phyloP scores from a whole-genome alignment of 352 stramenopile species.

The Nothophytophthora sp. region DNA sequence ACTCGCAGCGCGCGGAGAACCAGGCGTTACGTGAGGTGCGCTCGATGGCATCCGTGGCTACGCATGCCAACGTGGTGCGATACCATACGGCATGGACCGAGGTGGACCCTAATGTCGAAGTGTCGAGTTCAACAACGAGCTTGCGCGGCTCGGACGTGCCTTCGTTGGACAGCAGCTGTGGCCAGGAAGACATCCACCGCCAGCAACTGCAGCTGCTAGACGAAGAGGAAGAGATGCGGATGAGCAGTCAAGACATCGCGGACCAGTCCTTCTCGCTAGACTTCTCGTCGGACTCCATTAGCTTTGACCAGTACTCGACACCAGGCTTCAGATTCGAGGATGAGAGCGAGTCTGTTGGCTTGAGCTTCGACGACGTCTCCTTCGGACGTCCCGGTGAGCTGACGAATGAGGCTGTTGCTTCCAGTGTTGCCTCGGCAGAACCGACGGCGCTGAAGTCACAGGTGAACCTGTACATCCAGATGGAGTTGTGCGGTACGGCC shows the following conservation, averaged over 20 bases:
- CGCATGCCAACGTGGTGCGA: constrained; percentile 73
- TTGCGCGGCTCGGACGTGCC: constrained; percentile 36
- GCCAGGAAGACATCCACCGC: constrained; percentile 16
- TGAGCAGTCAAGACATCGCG: constrained; percentile 14
- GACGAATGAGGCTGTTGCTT: constrained; percentile 14
- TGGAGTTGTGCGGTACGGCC: constrained; percentile 59
- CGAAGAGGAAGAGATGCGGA: constrained; percentile 26
- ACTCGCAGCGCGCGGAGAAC: constrained; percentile 42
- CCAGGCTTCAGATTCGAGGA: constrained; percentile 64
- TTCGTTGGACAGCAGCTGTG: constrained; percentile 23
- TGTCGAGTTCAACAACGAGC: constrained; percentile 30
- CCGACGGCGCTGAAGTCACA: constrained; percentile 32
- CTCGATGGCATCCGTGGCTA: constrained; percentile 70
- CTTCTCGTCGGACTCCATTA: constrained; percentile 49
- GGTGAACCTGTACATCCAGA: constrained; percentile 79
- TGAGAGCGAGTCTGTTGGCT: constrained; percentile 37
- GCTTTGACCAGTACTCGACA: constrained; percentile 58
- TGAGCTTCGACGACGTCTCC: constrained; percentile 23
- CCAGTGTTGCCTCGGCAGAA: constrained; percentile 5
- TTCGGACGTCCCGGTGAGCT: constrained; percentile 22
- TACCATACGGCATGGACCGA: constrained; percentile 86
- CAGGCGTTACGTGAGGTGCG: constrained; percentile 79
- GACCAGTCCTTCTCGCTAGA: constrained; percentile 59
- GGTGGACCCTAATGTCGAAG: constrained; percentile 33
- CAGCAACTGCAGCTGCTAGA: constrained; percentile 34